Evolutionary conservation across 805 yeast species (phyloP).

Genomic region (Schizosaccharomyces pombe): DNA sequence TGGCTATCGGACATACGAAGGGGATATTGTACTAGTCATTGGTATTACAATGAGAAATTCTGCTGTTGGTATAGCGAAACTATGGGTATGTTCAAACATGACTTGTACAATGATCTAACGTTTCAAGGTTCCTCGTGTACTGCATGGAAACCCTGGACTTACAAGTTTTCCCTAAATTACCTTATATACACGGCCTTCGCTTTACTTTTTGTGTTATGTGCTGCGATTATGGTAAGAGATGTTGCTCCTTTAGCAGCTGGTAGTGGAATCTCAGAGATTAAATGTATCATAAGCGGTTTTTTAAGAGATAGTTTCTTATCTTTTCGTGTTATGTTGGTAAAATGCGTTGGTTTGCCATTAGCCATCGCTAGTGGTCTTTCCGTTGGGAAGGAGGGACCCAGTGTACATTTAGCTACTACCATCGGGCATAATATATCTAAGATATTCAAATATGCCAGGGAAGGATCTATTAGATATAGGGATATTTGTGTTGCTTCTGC

Average conservation of each 20-base stretch:
- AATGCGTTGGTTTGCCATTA: conserved; percentile 61
- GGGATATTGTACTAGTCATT: conserved; percentile 52
- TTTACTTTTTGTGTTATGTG: conserved; percentile 32
- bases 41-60: conserved; percentile 47
- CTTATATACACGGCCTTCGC: conserved; percentile 36
- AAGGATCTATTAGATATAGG: conserved; percentile 17
- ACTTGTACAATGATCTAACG: too few relatives aligned
- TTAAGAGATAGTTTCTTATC: conserved; percentile 54
- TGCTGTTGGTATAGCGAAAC: conserved; percentile 51
- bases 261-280: conserved; percentile 89
- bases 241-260: conserved; percentile 89
- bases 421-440: conserved; percentile 65
- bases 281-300: conserved; percentile 82
- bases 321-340: conserved; percentile 46
- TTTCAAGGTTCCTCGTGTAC: conserved; percentile 26
- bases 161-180: conserved; percentile 22
- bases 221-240: conserved; percentile 43
- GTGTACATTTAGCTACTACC: conserved; percentile 93
- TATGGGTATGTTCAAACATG: conserved; percentile 11
- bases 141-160: conserved; percentile 50
- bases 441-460: conserved; percentile 21
- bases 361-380: conserved; percentile 83
- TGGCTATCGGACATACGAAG: conserved; percentile 58
- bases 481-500: conserved; percentile 62
- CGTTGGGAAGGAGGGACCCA: conserved; percentile 95